Percentiles rank a stretch among this genome's conserved stretches.
phyloP scores from a whole-genome alignment of 2,329 filamentous ascomycete genomes.

The Alternaria incomplexa region DNA sequence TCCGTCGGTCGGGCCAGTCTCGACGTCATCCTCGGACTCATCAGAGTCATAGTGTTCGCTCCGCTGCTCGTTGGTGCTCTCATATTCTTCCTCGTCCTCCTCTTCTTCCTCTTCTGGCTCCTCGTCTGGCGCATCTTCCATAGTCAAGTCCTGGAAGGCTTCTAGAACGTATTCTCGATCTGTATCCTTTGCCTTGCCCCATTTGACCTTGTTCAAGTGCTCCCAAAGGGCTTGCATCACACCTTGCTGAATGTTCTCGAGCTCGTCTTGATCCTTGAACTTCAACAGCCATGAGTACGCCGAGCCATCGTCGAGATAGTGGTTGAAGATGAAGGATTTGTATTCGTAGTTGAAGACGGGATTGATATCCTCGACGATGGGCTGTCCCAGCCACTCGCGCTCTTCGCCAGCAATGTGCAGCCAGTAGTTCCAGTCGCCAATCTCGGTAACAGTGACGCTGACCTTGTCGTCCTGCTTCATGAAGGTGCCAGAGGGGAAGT shows the following conservation, averaged over 20 bases:
- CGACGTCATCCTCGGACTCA: conserved; percentile 80
- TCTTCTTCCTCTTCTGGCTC: conserved; percentile 62
- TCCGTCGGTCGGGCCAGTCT: conserved; percentile 71
- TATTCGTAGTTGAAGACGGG: conserved; percentile 99
- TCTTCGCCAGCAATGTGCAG: conserved; percentile 79
- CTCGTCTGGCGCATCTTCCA: conserved; percentile 76
- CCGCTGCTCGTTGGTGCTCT: conserved; percentile 67
- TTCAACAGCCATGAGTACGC: conserved; percentile 95
- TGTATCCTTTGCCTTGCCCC: conserved; percentile 88
- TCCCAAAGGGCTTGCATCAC: conserved; percentile 97
- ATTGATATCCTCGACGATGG: conserved; percentile 88
- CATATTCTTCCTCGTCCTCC: conserved; percentile 67
- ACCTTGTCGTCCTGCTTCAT: conserved; percentile 77
- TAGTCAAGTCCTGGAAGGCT: conserved; percentile 90
- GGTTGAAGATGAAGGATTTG: conserved; percentile 99
- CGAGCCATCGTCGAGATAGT: conserved; percentile 85
- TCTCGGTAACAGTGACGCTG: conserved; percentile 79
- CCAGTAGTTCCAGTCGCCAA: conserved; percentile 95
- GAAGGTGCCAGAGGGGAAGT: conserved; percentile 86
- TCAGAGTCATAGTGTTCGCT: conserved; percentile 78
- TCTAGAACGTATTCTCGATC: conserved; percentile 95
- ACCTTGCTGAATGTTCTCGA: conserved; percentile 90
- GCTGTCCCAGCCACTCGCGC: conserved; percentile 84
- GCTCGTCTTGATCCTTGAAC: conserved; percentile 80
- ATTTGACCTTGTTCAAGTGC: conserved; percentile 91